Percentiles rank a stretch among this genome's conserved stretches.
phyloP scores from a whole-genome alignment of 2,329 filamentous ascomycete genomes.

The Chrysoporthe deuterocubensis region DNA sequence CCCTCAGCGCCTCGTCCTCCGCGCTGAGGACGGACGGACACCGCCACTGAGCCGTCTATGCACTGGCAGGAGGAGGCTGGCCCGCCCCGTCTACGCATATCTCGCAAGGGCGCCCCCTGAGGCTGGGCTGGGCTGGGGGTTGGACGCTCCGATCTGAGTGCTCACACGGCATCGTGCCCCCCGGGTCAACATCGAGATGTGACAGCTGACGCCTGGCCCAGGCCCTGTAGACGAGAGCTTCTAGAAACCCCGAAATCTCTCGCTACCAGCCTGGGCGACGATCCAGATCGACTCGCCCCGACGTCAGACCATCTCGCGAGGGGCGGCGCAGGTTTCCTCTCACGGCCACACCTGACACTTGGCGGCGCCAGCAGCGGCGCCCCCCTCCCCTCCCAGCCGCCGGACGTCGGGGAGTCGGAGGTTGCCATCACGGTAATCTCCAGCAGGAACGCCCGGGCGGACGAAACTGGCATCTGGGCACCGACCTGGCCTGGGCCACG shows the following conservation, averaged over 20 bases:
- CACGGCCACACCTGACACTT: not conserved
- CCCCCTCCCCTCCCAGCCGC: no score
- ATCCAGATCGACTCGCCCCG: not conserved
- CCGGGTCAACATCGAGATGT: not conserved
- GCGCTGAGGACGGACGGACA: no score
- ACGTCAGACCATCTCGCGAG: not conserved
- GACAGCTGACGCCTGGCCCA: not conserved
- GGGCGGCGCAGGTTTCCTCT: not conserved
- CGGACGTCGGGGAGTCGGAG: slow-evolving; percentile 12
- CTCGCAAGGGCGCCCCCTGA: no score
- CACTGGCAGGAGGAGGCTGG: no score
- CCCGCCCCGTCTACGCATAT: not conserved
- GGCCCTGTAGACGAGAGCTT: not conserved
- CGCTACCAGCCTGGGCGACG: not conserved
- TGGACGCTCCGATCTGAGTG: not conserved
- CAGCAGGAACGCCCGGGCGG: not conserved
- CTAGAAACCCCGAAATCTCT: not conserved
- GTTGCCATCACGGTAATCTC: not conserved
- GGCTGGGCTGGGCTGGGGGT: no score
- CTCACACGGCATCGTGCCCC: not conserved
- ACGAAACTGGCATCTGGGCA: not conserved
- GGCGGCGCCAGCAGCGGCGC: no score
- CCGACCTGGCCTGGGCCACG: not conserved
- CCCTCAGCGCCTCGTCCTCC: not conserved
- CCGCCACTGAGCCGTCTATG: no score